Conservation (phyloP, 208 protist genomes). For the Sergeia podlipaevii region DNA sequence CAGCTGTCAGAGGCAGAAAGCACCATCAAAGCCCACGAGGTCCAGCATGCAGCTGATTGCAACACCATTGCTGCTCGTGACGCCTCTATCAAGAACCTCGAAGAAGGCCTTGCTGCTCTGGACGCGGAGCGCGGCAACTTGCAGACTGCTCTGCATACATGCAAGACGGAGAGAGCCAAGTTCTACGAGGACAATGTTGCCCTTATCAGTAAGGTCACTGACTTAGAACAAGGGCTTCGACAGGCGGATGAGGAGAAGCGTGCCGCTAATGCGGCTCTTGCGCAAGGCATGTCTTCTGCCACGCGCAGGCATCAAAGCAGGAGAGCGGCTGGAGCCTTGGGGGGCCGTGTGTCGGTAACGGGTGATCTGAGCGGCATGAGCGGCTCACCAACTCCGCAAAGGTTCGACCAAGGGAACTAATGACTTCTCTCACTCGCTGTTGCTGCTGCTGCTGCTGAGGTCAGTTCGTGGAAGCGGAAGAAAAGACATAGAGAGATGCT, state of each 20-base stretch:
- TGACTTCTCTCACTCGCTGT: too few relatives aligned
- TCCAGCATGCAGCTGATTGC: conserved; percentile 13
- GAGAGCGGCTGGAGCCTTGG: neutral
- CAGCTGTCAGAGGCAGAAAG: neutral
- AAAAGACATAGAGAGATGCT: too few relatives aligned
- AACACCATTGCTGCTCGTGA: conserved; percentile 8
- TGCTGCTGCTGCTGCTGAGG: too few relatives aligned
- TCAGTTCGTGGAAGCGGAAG: too few relatives aligned
- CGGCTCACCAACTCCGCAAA: too few relatives aligned
- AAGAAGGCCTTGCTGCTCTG: conserved; percentile 15
- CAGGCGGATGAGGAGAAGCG: conserved; percentile 53
- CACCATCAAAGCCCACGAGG: neutral
- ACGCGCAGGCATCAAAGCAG: neutral
- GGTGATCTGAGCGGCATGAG: conserved; percentile 7
- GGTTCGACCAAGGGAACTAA: too few relatives aligned
- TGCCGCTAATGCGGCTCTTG: conserved; percentile 48
- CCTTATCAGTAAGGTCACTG: conserved; percentile 50
- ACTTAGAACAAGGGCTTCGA: conserved; percentile 50
- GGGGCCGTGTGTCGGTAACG: conserved; percentile 1
- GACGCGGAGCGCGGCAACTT: conserved; percentile 15
- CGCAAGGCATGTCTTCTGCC: conserved; percentile 38
- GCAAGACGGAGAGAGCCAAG: conserved; percentile 27
- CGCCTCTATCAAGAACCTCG: conserved; percentile 12
- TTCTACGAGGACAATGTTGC: conserved; percentile 53
- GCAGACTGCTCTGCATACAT: conserved; percentile 8